Percentiles rank a stretch among this genome's conserved stretches.
Conservation (phyloP, 225 moss, liverwort and hornwort species). For the Lunularia cruciata region DNA sequence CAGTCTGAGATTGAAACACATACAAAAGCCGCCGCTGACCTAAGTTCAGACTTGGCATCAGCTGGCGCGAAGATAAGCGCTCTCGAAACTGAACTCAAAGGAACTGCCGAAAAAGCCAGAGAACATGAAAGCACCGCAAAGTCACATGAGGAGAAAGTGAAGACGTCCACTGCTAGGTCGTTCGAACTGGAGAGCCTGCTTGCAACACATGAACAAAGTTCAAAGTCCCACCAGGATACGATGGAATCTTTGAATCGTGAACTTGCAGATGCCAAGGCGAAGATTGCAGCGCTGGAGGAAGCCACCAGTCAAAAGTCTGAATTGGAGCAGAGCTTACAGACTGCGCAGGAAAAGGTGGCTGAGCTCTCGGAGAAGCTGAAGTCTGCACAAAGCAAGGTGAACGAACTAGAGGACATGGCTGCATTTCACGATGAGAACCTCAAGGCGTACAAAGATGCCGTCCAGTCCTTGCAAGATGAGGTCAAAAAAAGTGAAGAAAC, state of each 20-base stretch:
- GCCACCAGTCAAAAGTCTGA: background rate
- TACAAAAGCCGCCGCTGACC: conserved; percentile 11
- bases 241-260: conserved; percentile 35
- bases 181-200: conserved; percentile 35
- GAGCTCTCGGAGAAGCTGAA: conserved; percentile 32
- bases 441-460: conserved; percentile 36
- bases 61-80: conserved; percentile 23
- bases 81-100: conserved; percentile 38
- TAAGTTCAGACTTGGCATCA: conserved; percentile 29
- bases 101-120: conserved; percentile 20
- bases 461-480: conserved; percentile 32
- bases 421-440: conserved; percentile 36
- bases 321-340: conserved; percentile 22
- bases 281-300: conserved; percentile 19
- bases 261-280: conserved; percentile 15
- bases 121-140: conserved; percentile 31
- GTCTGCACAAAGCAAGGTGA: conserved; percentile 18
- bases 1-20: conserved; percentile 8
- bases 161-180: conserved; percentile 30
- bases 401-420: conserved; percentile 32
- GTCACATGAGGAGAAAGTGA: conserved; percentile 35
- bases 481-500: conserved; percentile 21
- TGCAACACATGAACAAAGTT: conserved; percentile 31
- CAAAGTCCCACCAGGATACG: conserved; percentile 23
- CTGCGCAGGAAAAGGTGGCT: conserved; percentile 13